Evolutionary conservation across 1,284 basidiomycete species (phyloP), one percentile per base, ranked within the genome.

Genomic region (Pisolithus thermaeus): DNA sequence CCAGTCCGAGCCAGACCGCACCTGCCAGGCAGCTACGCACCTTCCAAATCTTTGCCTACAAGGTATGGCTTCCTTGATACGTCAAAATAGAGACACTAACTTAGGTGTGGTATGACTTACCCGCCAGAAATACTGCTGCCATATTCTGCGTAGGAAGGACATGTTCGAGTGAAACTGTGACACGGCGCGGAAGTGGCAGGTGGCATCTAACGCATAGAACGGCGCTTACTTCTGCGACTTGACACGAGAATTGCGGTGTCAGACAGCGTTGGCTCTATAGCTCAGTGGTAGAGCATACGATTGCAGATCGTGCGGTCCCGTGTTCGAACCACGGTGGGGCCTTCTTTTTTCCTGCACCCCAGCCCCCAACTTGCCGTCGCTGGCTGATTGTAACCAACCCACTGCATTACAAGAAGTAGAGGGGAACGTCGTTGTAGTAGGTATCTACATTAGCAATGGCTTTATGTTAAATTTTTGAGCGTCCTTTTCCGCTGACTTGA

Each of bases 261-360:
- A 47, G 53, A 56, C 59, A 35, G 1, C 37, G 16, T 3, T 20
- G 44, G 44, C 44, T 30, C 20, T 52, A 63, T 65, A 65, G 68
- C 68, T 70, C 68, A 70, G 70, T 70, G 68, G 68, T 72, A 70
- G 68, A 70, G 63, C 64, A 66, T 57, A 60, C 64, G 63, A 65
- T 65, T 65, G 63, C 63, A 65, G 61, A 65, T 65, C 63, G 63
- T 66, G 62, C 51, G 65, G 68, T 70, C 68, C 65, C 68, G 68
- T 70, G 68, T 70, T 70, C 68, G 62, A 70, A 65, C 61, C 68
- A 70, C 68, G 68, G 68, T 71, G 67, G 69, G 70, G 70, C 62
- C 66, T 70, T 11, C 0, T 27, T 58, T 61, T 59, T 51, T 27
- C 4, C 3, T 27, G 4, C 7, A 27, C 18, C 18, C 18, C 18